A percentile compares a stretch with the other conserved stretches of the same genome.
These are phyloP conservation scores for Amyloporia xantha DNA, from an alignment of 768 basidiomycete genomes.

Conservation along the genomic window DNA sequence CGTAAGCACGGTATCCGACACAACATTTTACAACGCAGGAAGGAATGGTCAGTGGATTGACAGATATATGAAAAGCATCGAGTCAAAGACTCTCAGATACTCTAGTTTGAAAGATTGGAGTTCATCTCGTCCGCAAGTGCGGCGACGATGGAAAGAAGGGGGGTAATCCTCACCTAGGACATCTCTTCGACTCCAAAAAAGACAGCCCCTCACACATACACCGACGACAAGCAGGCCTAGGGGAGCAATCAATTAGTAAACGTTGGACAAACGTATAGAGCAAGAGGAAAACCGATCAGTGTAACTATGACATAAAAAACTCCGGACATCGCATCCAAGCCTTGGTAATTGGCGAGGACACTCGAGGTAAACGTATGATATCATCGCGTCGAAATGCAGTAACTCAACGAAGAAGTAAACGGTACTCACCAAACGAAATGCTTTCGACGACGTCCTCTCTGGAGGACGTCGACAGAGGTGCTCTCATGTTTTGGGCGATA, in stretches of 20 bases:
- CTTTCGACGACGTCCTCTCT: background rate
- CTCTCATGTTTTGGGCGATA: too few relatives aligned
- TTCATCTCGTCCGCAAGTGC: slow-evolving; percentile 41
- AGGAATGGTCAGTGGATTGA: slow-evolving; percentile 53
- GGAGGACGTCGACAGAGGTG: background rate
- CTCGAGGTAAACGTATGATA: slow-evolving; percentile 41
- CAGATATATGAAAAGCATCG: slow-evolving; percentile 65
- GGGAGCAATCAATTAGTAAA: background rate
- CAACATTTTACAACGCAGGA: background rate
- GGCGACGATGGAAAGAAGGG: slow-evolving; percentile 9
- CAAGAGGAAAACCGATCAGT: slow-evolving; percentile 53
- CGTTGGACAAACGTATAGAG: background rate
- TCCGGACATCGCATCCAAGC: slow-evolving; percentile 44
- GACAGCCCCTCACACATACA: background rate
- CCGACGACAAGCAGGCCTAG: background rate
- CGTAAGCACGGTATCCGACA: background rate
- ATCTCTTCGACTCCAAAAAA: background rate
- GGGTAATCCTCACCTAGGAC: slow-evolving; percentile 13
- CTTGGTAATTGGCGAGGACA: slow-evolving; percentile 45
- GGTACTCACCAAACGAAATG: background rate
- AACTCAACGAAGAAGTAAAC: background rate
- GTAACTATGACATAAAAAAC: slow-evolving; percentile 87
- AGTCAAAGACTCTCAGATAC: slow-evolving; percentile 72
- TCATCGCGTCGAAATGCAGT: slow-evolving; percentile 50
- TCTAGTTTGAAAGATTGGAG: slow-evolving; percentile 79